A percentile compares a stretch with the other conserved stretches of the same genome.
These are phyloP conservation scores for Cyclotella sp. DNA, from an alignment of 108 stramenopile species.

Conservation along the genomic window DNA sequence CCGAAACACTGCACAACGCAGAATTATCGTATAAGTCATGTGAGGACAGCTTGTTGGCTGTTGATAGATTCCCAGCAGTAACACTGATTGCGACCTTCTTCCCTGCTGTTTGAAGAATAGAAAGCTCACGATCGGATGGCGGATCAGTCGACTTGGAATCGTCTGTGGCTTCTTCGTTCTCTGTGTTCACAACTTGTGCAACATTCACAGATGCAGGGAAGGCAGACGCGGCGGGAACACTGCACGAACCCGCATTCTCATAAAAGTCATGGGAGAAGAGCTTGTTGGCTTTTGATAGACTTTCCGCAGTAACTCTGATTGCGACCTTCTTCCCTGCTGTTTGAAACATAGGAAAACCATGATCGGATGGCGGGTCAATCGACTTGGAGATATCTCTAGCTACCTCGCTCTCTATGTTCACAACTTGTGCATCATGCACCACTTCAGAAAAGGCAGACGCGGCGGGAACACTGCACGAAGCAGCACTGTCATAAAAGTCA, in stretches of 20 bases:
- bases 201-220: background rate
- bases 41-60: background rate
- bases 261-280: background rate
- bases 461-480: no score
- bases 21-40: no score
- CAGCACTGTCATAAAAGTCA: no score
- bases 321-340: background rate
- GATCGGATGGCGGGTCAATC: background rate
- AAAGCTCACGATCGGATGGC: background rate
- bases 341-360: background rate
- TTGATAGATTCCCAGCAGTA: constrained; percentile 16
- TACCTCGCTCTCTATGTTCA: background rate
- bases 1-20: no score
- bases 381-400: background rate
- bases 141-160: no score
- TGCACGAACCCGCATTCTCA: background rate
- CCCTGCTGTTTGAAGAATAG: constrained; percentile 2
- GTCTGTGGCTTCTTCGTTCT: no score
- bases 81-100: constrained; percentile 30
- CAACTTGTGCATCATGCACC: no score
- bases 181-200: background rate
- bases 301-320: background rate
- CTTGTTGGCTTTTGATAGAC: background rate
- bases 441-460: no score
- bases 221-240: background rate